phyloP scores from a whole-genome alignment of 768 basidiomycete species.

The Exsudoporus frostii region DNA sequence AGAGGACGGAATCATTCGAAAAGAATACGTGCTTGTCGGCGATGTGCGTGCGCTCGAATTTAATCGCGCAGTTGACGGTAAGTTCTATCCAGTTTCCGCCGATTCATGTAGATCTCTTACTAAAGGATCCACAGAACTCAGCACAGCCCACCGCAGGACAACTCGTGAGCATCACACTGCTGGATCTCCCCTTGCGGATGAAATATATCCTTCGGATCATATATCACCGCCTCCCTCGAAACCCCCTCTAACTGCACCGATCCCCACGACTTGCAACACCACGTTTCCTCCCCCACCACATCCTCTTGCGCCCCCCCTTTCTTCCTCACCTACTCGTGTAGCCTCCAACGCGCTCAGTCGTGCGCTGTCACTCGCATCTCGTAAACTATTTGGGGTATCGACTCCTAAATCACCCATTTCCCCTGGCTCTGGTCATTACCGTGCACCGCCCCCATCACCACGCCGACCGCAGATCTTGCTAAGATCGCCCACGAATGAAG shows the following conservation, averaged over 20 bases:
- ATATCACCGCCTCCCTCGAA: slow-evolving; percentile 26
- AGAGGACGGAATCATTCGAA: slow-evolving; percentile 73
- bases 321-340: slow-evolving; percentile 65
- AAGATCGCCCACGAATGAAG: slow-evolving; percentile 35
- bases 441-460: slow-evolving; percentile 52
- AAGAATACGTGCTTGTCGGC: slow-evolving; percentile 93
- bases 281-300: slow-evolving; percentile 69
- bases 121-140: slow-evolving; percentile 51
- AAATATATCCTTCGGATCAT: slow-evolving; percentile 37
- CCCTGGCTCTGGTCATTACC: slow-evolving; percentile 37
- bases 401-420: slow-evolving; percentile 37
- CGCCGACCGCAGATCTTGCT: slow-evolving; percentile 53
- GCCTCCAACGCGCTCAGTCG: slow-evolving; percentile 75
- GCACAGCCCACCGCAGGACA: slow-evolving; percentile 53
- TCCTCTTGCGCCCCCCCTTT: slow-evolving; percentile 49
- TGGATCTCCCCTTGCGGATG: slow-evolving; percentile 50
- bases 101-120: slow-evolving; percentile 9
- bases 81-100: slow-evolving; percentile 21
- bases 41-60: slow-evolving; percentile 90
- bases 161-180: slow-evolving; percentile 53
- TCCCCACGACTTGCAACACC: slow-evolving; percentile 34
- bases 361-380: slow-evolving; percentile 75
- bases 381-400: slow-evolving; percentile 70
- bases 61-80: slow-evolving; percentile 88
- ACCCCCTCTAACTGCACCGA: slow-evolving; percentile 21